Evolutionary conservation across 305 asterid genomes (phyloP), one percentile per base, ranked within the genome.

Genomic region (Fraxinus dipetala): DNA sequence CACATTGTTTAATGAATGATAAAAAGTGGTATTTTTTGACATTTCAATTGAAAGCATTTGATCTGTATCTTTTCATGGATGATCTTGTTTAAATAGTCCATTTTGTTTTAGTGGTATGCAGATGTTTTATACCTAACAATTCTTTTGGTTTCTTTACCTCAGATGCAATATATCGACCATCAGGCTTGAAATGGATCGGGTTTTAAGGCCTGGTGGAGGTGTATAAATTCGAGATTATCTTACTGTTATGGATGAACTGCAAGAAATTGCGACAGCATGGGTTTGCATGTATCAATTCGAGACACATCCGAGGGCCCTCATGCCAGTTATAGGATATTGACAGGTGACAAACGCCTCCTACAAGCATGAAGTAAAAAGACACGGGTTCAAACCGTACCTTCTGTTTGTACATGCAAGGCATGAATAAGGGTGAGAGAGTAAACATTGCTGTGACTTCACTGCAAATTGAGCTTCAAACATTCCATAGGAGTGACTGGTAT

Each of bases 131-230:
- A 61, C 32, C 7, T 56, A 18, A 20, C 11, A 81, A 34, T n/a
- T 54, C 20, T 40, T 70, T 79, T 73, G 40, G 56, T 77, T 6
- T 48, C n/a, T 56, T 69, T 30, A 72, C n/a, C 40, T 51, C 90
- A 94, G 98, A 84, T 93, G 98, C 90, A 91, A 92, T 81, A 72
- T 92, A 65, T 87, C 94, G 4, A 85, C 86, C 79, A 92, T 95
- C 87, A 90, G 93, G 96, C 91, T 95, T 80, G 98, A 95, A 86
- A 95, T 95, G 98, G 97, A 93, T 82, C 86, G 98, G 59, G 90
- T 95, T 18, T 85, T 93, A 75, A 90, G 98, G 85, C 98, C 98
- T 0, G 95, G 96, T 81, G 98, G 97, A 43, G 90, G 76, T 14
- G 92, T 84, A 8, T 93, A 91, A 63, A 88, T 95, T 59, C 97